Evolutionary conservation across 73 alveolate species (phyloP), one percentile per base, ranked within the genome.

Genomic region (Blepharisma stoltei): DNA sequence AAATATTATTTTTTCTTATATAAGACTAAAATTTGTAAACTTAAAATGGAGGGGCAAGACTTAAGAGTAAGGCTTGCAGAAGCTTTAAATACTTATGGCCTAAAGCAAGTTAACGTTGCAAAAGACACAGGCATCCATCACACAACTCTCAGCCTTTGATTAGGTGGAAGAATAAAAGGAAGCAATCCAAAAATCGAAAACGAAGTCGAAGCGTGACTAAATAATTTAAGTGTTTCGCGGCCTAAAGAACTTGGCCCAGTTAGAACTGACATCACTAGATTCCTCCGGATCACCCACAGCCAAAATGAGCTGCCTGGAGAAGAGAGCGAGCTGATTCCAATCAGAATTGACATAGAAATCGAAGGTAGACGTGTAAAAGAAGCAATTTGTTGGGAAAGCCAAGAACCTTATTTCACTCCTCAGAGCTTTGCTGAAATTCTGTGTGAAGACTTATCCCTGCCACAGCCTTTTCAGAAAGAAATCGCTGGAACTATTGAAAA

Each of bases 341-440:
- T 93, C 67, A 89, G 87, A 69, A 55, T 93, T 18, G 91, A 93
- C 77, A 81, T 93, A 0, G 98, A 93, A 80, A 78, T 79, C 49
- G 98, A 93, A 83, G 93, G 96, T 7, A 89, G 89, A 69, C 81
- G 94, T 70, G 75, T 88, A 48, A 89, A 90, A 76, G 98, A 93
- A 67, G 75, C 48, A 55, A 84, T 90, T 45, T 71, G 85, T 54
- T 92, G 96, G 96, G 95, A 93, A 81, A 81, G 84, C 75, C 87
- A 93, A 77, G 98, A 93, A 55, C 97, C 96, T 6, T 90, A 89
- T 78, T 81, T 93, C 54, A 93, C 95, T 7, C 83, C 81, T 38
- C 97, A 93, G 37, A 71, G 76, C 52, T 82, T 93, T 54, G 92
- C 96, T 6, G 87, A 93, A 66, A 84, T 91, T 11, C 55, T 93